Evolutionary conservation across 108 stramenopile species (phyloP).

Genomic region (Skeletonema menzelii): DNA sequence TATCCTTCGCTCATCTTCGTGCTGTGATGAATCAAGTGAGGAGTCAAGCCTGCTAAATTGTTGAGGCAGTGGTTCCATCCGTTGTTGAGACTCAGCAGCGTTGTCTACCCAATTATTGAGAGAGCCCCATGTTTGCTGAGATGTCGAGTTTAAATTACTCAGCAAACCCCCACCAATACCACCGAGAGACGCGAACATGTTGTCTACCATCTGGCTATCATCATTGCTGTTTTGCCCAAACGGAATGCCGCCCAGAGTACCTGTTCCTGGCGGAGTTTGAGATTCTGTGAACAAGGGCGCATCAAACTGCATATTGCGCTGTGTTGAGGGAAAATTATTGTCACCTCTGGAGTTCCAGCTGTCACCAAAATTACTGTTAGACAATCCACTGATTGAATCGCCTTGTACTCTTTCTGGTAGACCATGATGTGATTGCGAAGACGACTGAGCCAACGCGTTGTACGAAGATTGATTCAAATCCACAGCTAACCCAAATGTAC

Average conservation of each 20-base stretch:
- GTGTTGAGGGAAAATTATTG: neutral
- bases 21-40: neutral
- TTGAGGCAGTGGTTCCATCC: too few species aligned
- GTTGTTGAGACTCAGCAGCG: neutral
- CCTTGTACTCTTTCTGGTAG: neutral
- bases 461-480: neutral
- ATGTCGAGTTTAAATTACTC: constrained; percentile 34
- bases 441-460: neutral
- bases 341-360: neutral
- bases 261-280: neutral
- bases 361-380: neutral
- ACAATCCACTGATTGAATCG: neutral
- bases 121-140: constrained; percentile 5
- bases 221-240: constrained; percentile 17
- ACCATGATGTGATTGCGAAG: neutral
- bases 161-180: constrained; percentile 36
- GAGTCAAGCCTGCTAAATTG: constrained; percentile 4
- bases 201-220: constrained; percentile 49
- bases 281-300: neutral
- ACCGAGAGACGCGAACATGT: constrained; percentile 46
- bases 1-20: neutral
- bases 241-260: neutral
- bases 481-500: neutral
- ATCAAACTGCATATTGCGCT: neutral
- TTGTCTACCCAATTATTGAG: constrained; percentile 1